Base-by-base conservation (phyloP, 2,329 filamentous ascomycete species). In the Orbilia ellipsospora region DNA sequence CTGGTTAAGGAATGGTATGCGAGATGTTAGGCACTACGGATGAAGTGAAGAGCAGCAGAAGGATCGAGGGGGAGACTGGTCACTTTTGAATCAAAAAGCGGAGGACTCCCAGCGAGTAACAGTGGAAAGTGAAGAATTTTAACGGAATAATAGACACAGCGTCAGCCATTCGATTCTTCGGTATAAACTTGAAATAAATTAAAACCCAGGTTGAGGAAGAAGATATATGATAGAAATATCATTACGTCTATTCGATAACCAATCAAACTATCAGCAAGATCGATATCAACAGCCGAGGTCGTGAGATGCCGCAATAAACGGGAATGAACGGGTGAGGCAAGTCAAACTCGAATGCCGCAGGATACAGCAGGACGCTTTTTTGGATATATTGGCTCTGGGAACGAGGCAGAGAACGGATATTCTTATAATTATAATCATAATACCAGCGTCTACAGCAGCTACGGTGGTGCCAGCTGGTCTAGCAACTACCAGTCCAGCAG, bases 331-430 rank as follows among this genome's bases (percentile, higher is more conserved):
- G 40, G 45, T 45, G 64, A 52, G 51, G 66, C 51, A 45, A 50
- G 60, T 28, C 4, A 13, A 20, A 20, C 48, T 23, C 67, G 61
- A 28, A 66, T 73, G 68, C 68, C 60, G 68, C 68, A 73, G 60
- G 50, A 61, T 48, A 51, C 60, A 62, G 52, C 62, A 67, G 62
- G 68, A 16, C 68, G 68, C 44, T 72, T 64, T 54, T 72, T 72
- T 64, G 67, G 67, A 40, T 54, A 31, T 20, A 59, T 72, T 51
- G 56, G 48, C 51, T 48, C 55, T 13, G 18, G 18, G 52, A 67
- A 56, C 45, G 65, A 55, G 61, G 65, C 28, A 23, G 57, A 63
- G 18, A 51, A 55, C 20, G 36, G 16, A n/a, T 48, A 48, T 13
- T n/a, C 13, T 48, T n/a, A 48, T 18, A 15, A 48, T 18, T 48